Conservation (phyloP, 306 rosid species). For the Canavalia gladiata region DNA sequence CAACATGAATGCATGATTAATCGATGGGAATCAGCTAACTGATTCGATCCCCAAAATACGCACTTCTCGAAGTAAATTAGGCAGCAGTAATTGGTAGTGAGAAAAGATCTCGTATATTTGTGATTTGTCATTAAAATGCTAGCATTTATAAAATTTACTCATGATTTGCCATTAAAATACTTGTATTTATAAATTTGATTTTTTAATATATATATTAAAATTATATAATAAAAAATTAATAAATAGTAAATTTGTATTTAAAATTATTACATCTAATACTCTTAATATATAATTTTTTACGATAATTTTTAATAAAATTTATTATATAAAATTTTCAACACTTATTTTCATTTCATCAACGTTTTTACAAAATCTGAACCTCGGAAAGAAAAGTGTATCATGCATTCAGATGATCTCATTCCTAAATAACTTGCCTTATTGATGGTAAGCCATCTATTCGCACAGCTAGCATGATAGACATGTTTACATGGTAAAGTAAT, state of each 20-base stretch:
- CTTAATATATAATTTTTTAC: too few relatives aligned
- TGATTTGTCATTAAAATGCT: conserved; percentile 5
- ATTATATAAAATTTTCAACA: neutral
- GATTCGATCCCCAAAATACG: neutral
- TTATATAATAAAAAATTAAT: too few relatives aligned
- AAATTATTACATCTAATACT: too few relatives aligned
- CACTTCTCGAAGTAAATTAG: neutral
- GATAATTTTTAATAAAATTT: too few relatives aligned
- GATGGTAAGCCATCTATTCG: conserved; percentile 84
- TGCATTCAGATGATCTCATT: neutral
- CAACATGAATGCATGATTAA: neutral
- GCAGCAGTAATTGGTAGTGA: neutral
- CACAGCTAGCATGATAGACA: conserved; percentile 72
- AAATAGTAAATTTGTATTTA: too few relatives aligned
- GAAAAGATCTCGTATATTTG: neutral
- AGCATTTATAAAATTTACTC: neutral
- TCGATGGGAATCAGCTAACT: neutral
- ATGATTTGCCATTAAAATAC: conserved; percentile 12
- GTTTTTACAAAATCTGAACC: neutral
- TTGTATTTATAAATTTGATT: neutral
- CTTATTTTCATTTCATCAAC: neutral
- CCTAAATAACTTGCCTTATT: conserved; percentile 66
- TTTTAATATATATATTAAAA: too few relatives aligned
- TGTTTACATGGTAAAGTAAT: conserved; percentile 84
- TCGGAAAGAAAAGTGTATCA: neutral